Base-by-base conservation (phyloP, 352 stramenopile species). In the Phytophthora idaei region DNA sequence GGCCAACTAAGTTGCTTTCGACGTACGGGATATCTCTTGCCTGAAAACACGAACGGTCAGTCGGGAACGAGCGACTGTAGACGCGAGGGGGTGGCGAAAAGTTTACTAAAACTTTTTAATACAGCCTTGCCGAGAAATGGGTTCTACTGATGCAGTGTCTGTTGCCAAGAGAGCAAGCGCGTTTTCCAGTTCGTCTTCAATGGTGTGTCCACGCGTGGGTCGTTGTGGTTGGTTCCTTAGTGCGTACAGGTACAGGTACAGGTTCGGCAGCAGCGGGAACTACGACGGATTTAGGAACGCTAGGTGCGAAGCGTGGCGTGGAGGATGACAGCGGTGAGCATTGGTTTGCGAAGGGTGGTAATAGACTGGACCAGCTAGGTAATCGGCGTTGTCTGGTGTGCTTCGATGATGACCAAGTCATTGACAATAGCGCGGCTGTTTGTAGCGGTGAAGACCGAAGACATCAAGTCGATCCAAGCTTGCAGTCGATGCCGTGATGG, bases 101-200 rank as follows among this genome's bases (percentile, higher is more conserved):
- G 69, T 76, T 76, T 69, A 64, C 46, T 82, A 81, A 82, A 76
- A 71, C 34, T 79, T 89, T 87, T 73, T 81, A 90, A 92, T 92
- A 90, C 79, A 90, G 75, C 75, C 72, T 85, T 83, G 80, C 77
- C 76, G 77, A 85, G 78, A 85, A 80, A 81, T 81, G 84, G 84
- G 84, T 90, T 90, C 84, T 84, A 80, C 75, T 80, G 63, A 77
- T 76, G 68, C 64, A 64, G 54, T 78, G 66, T 78, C n/a, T 74
- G 50, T 74, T 74, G 55, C 49, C 64, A 69, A 62, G 52, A 52
- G 51, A 76, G 57, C 71, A 76, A 76, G 67, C 48, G 61, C 39
- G 64, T 67, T 71, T 61, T 63, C 42, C 62, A 60, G 64, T 66
- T 65, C 56, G 34, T 65, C 54, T 71, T 56, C 17, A 12, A 32